phyloP scores from a whole-genome alignment of 192 early-diverging fungal genomes.

The Coemansia erecta region DNA sequence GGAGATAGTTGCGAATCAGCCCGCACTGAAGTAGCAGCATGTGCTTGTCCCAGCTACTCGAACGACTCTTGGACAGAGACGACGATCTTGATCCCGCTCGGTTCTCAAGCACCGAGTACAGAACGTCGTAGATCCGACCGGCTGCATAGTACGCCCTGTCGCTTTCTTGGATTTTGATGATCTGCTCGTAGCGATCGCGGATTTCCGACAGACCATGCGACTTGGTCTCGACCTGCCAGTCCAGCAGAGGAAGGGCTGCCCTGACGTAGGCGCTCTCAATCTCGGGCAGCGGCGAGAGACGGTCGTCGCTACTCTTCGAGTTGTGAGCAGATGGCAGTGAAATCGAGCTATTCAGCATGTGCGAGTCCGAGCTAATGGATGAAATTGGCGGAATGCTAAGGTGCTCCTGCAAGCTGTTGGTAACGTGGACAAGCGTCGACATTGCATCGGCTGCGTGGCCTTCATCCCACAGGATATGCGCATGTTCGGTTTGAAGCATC shows the following conservation, averaged over 20 bases:
- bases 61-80: constrained; percentile 12
- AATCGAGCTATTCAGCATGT: not conserved
- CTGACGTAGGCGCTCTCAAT: constrained; percentile 32
- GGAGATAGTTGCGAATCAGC: constrained; percentile 42
- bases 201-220: constrained; percentile 17
- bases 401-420: constrained; percentile 19
- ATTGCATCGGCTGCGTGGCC: constrained; percentile 42
- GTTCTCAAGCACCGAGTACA: constrained; percentile 27
- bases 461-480: constrained; percentile 50
- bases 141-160: constrained; percentile 46
- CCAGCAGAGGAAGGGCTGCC: constrained; percentile 29
- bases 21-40: constrained; percentile 46
- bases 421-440: constrained; percentile 26
- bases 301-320: not conserved
- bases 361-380: constrained; percentile 1
- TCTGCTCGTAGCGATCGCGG: constrained; percentile 29
- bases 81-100: constrained; percentile 4
- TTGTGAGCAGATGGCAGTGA: not conserved
- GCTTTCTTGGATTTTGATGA: constrained; percentile 40
- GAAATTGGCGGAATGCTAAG: constrained; percentile 17
- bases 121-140: constrained; percentile 36
- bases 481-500: constrained; percentile 42
- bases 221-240: constrained; percentile 42
- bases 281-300: constrained; percentile 9
- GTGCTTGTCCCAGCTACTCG: constrained; percentile 21